Evolutionary conservation across 306 rosid species (phyloP).

Genomic region (Malus fusca): DNA sequence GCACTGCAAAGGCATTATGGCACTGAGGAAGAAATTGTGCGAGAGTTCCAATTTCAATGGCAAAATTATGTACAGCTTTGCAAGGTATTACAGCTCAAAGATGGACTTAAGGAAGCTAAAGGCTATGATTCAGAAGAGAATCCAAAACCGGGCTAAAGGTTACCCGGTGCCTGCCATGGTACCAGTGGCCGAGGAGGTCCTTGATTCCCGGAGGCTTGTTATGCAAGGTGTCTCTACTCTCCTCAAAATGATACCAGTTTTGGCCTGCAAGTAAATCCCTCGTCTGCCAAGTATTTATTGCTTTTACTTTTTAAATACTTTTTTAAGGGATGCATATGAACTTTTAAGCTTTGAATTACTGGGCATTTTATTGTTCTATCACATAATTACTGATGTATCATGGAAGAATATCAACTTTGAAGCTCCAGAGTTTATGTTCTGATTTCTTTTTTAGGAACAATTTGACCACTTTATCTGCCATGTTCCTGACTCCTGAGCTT

Average conservation of each 20-base stretch:
- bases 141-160: slow-evolving; percentile 42
- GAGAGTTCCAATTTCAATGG: neutral
- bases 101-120: slow-evolving; percentile 36
- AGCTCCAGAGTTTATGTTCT: neutral
- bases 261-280: slow-evolving; percentile 70
- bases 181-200: slow-evolving; percentile 64
- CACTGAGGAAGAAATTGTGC: neutral
- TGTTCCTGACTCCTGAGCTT: neutral
- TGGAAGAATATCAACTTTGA: no score
- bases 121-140: slow-evolving; percentile 66
- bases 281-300: neutral
- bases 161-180: slow-evolving; percentile 52
- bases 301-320: no score
- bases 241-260: slow-evolving; percentile 42
- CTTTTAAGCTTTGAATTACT: no score
- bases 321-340: no score
- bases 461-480: neutral
- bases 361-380: no score
- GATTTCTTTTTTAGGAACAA: neutral
- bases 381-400: no score
- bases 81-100: slow-evolving; percentile 1
- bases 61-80: neutral
- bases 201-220: slow-evolving; percentile 41
- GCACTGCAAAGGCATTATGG: neutral
- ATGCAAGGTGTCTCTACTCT: slow-evolving; percentile 66